phyloP scores from a whole-genome alignment of 2,329 filamentous ascomycete genomes.

The Aspergillus fischeri region DNA sequence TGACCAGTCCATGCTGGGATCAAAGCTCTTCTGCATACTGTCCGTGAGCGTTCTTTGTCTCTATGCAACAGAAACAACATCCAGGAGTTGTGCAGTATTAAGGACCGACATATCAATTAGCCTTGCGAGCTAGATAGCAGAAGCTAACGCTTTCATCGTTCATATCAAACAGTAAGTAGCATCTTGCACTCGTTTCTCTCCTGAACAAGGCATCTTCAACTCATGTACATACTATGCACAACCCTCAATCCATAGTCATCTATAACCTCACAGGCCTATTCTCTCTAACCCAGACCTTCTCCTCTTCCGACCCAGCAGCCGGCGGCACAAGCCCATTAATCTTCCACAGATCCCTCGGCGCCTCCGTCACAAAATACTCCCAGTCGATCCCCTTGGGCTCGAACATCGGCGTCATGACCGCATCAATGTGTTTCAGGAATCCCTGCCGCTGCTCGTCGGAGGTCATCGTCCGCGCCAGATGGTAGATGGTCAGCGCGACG shows the following conservation, averaged over 20 bases:
- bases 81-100: too few species aligned
- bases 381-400: slow-evolving; percentile 17
- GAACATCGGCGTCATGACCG: slow-evolving; percentile 13
- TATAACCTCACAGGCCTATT: slow-evolving; percentile 4
- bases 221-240: not conserved
- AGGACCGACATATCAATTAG: too few species aligned
- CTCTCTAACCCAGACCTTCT: slow-evolving; percentile 11
- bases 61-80: not conserved
- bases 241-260: not conserved
- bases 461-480: slow-evolving; percentile 4
- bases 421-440: slow-evolving; percentile 8
- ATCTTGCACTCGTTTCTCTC: too few species aligned
- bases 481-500: slow-evolving; percentile 1
- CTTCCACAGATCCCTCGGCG: slow-evolving; percentile 20
- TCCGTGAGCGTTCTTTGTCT: too few species aligned
- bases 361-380: slow-evolving; percentile 21
- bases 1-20: too few species aligned
- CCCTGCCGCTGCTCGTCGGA: slow-evolving; percentile 1
- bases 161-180: too few species aligned
- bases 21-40: too few species aligned
- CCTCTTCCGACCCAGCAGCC: slow-evolving; percentile 8
- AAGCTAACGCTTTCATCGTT: too few species aligned
- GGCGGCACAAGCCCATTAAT: slow-evolving; percentile 20
- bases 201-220: too few species aligned
- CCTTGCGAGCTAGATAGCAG: too few species aligned